Evolutionary conservation across 2,329 filamentous ascomycete species (phyloP).

Genomic region (Incumbomyces delicatus): DNA sequence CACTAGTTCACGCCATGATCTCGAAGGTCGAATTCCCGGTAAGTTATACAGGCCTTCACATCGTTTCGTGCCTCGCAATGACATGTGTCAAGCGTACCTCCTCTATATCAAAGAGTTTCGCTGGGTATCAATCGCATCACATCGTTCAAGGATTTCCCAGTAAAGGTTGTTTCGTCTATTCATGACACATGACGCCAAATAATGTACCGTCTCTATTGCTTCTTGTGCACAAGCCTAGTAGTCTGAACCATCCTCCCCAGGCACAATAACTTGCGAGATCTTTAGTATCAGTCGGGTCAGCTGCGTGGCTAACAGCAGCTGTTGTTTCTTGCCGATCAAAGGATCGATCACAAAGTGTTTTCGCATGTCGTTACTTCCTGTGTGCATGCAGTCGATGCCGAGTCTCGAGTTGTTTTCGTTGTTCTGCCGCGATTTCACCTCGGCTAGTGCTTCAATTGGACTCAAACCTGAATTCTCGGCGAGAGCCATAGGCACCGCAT

Average conservation of each 20-base stretch:
- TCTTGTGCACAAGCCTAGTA: conserved; percentile 46
- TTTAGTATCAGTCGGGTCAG: conserved; percentile 95
- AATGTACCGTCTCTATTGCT: background rate
- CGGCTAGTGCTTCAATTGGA: conserved; percentile 88
- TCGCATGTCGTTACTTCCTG: conserved; percentile 75
- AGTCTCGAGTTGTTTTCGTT: conserved; percentile 71
- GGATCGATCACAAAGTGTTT: conserved; percentile 97
- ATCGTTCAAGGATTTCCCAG: too few species aligned
- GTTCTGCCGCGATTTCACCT: conserved; percentile 92
- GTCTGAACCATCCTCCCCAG: conserved; percentile 76
- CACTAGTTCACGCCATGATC: too few species aligned
- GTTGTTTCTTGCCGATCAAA: conserved; percentile 94
- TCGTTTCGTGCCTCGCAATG: too few species aligned
- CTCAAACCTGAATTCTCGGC: conserved; percentile 95
- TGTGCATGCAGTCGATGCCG: conserved; percentile 96
- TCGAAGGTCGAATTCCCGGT: too few species aligned
- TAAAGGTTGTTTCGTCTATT: too few species aligned
- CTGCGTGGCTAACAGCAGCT: conserved; percentile 91
- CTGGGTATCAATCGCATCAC: too few species aligned
- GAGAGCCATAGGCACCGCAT: conserved; percentile 86
- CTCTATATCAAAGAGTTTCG: too few species aligned
- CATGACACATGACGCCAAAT: too few species aligned
- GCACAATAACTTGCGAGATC: conserved; percentile 89
- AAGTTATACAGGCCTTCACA: too few species aligned
- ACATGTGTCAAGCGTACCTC: too few species aligned